Percentiles rank a stretch among this genome's conserved stretches.
Evolutionary conservation across 2,329 filamentous ascomycete species (phyloP).

Genomic region (Mycosphaerella sp.): DNA sequence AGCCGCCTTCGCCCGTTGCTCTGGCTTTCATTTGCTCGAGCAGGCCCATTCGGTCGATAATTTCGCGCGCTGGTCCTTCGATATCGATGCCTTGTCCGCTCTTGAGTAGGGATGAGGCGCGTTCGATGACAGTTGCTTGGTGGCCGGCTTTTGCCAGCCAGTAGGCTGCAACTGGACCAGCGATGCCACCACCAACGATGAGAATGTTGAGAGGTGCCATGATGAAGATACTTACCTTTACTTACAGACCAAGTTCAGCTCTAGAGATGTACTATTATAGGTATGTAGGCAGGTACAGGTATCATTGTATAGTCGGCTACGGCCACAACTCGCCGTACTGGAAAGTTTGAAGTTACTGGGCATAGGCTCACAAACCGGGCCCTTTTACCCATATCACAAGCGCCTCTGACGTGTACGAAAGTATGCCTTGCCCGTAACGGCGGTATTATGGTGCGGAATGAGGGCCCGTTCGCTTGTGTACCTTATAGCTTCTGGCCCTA

Average conservation of each 20-base stretch:
- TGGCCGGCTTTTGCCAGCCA: conserved; percentile 28
- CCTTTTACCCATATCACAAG: too few relatives aligned
- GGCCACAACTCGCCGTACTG: too few relatives aligned
- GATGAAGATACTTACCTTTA: background rate
- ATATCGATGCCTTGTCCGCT: conserved; percentile 26
- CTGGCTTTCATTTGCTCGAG: conserved; percentile 21
- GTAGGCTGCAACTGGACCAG: conserved; percentile 32
- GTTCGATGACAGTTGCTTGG: conserved; percentile 9
- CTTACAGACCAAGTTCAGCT: too few relatives aligned
- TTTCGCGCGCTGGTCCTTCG: conserved; percentile 18
- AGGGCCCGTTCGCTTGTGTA: too few relatives aligned
- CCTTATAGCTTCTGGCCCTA: too few relatives aligned
- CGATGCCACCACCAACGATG: conserved; percentile 26
- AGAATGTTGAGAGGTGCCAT: conserved; percentile 27
- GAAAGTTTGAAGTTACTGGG: too few relatives aligned
- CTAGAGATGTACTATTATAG: too few relatives aligned
- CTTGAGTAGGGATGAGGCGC: conserved; percentile 4
- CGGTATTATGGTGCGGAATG: too few relatives aligned
- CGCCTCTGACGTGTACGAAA: background rate
- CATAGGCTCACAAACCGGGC: too few relatives aligned
- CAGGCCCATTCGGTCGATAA: conserved; percentile 23
- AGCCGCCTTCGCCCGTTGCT: conserved; percentile 22
- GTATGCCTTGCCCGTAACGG: too few relatives aligned
- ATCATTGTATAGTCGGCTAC: too few relatives aligned
- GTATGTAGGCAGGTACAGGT: too few relatives aligned